Evolutionary conservation across 306 rosid genomes (phyloP), one percentile per base, ranked within the genome.

Genomic region (Lathyrus oleraceus): DNA sequence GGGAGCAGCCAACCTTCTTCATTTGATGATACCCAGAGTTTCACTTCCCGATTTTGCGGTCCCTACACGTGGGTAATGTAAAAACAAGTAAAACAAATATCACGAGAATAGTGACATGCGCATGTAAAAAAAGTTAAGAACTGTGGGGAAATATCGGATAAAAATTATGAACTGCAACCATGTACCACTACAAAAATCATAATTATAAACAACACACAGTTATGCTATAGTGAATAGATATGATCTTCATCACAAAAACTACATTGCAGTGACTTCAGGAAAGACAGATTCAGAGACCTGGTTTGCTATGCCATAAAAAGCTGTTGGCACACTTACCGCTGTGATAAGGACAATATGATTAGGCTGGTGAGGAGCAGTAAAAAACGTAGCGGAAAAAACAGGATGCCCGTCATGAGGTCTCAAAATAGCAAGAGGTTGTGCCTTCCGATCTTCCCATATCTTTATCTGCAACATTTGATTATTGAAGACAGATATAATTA

Each of bases 1-100:
- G 97, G 93, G 65, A 95, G 95, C 57, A 95, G 81, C 93, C 96
- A 95, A 68, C 96, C 97, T 74, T 95, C 99, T 62, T 91, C 97
- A 58, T 93, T 79, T 3, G 89, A 84, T 1, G 95, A 89, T 51
- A 90, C 81, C 99, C 97, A 95, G 64, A 91, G 85, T 71, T 95
- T 95, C 82, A 95, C 95, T 67, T 91, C 99, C 70, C 93, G 88
- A 76, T 95, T 95, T 32, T 82, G 89, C 2, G 96, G 92, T 40
- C 99, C 99, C 97, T 95, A 67, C 32, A 59, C 44, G 49, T 57
- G 58, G 58, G 66, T 30, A 20, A 47, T 56, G 28, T 35, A 30
- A 32, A 49, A 80, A 36, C 13, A 65, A 58, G 30, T 13, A 27
- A 65, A 14, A 78, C 47, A 75, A 65, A 20, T 47, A 69, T 79